phyloP scores from a whole-genome alignment of 2,329 filamentous ascomycete species.

The Pezicula neosporulosa region DNA sequence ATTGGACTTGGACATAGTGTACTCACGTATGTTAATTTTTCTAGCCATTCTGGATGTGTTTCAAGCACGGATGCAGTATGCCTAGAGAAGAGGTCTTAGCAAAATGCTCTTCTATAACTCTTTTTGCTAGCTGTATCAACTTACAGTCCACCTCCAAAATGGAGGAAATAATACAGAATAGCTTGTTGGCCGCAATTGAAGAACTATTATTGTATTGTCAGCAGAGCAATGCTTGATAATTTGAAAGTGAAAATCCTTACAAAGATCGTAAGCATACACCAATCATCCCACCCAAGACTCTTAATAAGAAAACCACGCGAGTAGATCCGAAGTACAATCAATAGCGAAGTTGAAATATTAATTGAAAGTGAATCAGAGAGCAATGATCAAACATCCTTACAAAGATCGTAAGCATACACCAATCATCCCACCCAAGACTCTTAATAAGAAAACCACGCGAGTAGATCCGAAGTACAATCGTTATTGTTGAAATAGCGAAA shows the following conservation, averaged over 20 bases:
- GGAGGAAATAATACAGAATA: conserved; percentile 11
- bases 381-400: no score
- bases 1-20: background rate
- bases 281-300: conserved; percentile 13
- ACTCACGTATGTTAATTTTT: conserved; percentile 5
- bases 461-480: conserved; percentile 9
- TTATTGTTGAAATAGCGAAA: conserved; percentile 5
- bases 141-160: conserved; percentile 7
- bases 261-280: conserved; percentile 10
- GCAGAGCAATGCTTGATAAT: background rate
- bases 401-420: conserved; percentile 10
- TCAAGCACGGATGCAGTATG: background rate
- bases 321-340: conserved; percentile 8
- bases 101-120: background rate
- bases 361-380: no score
- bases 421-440: conserved; percentile 13
- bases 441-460: conserved; percentile 5
- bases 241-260: background rate
- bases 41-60: conserved; percentile 6
- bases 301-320: conserved; percentile 5
- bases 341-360: no score
- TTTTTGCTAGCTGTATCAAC: background rate
- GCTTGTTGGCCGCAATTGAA: conserved; percentile 12
- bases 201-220: conserved; percentile 7
- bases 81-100: background rate